Percentiles rank a stretch among this genome's conserved stretches.
Conservation (phyloP, 495 filamentous ascomycete species). For the Hyaloscypha variabilis region DNA sequence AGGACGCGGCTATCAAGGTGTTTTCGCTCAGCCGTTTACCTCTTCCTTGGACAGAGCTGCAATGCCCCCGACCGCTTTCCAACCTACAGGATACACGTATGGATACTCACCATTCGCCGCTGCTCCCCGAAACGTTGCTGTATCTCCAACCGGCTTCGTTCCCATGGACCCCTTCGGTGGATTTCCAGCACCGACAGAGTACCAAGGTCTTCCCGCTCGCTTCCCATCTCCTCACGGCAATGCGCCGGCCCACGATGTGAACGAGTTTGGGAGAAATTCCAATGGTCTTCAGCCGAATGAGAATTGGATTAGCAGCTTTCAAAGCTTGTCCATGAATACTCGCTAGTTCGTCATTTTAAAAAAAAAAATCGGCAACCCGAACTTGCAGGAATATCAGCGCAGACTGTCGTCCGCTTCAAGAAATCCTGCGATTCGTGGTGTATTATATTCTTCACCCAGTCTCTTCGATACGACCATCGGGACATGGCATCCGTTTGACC, state of each 20-base stretch:
- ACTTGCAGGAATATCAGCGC: background rate
- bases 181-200: slow-evolving; percentile 46
- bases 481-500: background rate
- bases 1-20: slow-evolving; percentile 39
- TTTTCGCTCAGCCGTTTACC: slow-evolving; percentile 36
- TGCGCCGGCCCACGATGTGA: slow-evolving; percentile 18
- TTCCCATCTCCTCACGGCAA: slow-evolving; percentile 39
- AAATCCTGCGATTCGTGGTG: background rate
- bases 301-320: slow-evolving; percentile 48
- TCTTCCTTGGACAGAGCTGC: slow-evolving; percentile 19
- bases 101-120: slow-evolving; percentile 48
- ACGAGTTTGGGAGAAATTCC: slow-evolving; percentile 25
- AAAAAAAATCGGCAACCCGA: background rate
- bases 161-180: slow-evolving; percentile 46
- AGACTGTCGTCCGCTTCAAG: background rate
- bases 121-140: slow-evolving; percentile 39
- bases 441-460: background rate
- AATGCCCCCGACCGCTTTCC: slow-evolving; percentile 25
- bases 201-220: slow-evolving; percentile 42
- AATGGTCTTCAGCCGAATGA: slow-evolving; percentile 23
- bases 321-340: slow-evolving; percentile 54
- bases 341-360: slow-evolving; percentile 35
- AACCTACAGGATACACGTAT: slow-evolving; percentile 32
- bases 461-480: background rate
- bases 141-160: slow-evolving; percentile 31